Evolutionary conservation across 345 rosid genomes (phyloP), one percentile per base, ranked within the genome.

Genomic region (Pugionium dolabratum): DNA sequence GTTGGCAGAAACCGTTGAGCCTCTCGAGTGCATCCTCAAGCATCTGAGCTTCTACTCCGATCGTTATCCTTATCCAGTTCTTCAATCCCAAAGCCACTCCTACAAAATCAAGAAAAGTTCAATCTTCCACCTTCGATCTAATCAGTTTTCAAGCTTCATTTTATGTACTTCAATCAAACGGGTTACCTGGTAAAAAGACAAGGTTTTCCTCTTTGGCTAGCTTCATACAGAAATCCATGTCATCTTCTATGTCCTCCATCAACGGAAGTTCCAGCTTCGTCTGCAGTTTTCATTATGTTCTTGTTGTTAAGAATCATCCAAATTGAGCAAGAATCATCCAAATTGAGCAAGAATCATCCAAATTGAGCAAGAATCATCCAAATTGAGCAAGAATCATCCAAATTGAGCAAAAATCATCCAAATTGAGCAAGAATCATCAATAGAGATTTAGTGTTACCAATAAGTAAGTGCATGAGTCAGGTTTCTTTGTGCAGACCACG

Each of bases 1-100:
- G 77, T 37, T 76, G 37, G 54, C 51, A 78, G 70, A 88, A 90
- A 50, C 83, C 76, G 31, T 80, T 79, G 1, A 88, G 67, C 75
- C 93, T 83, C 42, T 56, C 71, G 5, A 90, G 69, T 46, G 90
- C 93, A 7, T 71, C 89, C 63, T 82, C 83, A 4, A 90, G 89
- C 35, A 67, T 48, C 9, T 76, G 72, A 26, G 80, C 81, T 48
- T 85, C 92, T 18, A 81, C 53, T 28, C 83, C 87, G 10, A 84
- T 83, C 9, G 86, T 79, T 62, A 87, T 59, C 29, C 85, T 86
- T 31, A 85, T 37, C 91, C 87, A 90, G 40, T 90, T 83, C 83
- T 84, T 77, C 71, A 78, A 26, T 39, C 97, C 94, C 49, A 85
- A 75, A 42, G 77, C 78, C n/a, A 59, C 28, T 54, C 95, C 92